Evolutionary conservation across 306 rosid genomes (phyloP), one percentile per base, ranked within the genome.

Genomic region (Cicer pinnatifidum): DNA sequence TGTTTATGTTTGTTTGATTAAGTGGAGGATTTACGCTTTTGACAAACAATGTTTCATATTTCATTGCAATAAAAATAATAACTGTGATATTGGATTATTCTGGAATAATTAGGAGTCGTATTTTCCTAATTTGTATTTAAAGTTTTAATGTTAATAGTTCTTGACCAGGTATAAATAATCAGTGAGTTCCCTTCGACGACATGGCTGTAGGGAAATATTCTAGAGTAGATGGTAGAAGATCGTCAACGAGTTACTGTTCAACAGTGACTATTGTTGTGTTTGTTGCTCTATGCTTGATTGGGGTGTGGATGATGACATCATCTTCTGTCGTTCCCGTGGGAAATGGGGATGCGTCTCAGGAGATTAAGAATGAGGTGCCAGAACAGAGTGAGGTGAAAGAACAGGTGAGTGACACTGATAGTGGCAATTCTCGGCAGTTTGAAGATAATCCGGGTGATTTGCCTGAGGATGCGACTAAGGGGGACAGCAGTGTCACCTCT

Each of bases 271-370:
- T 91, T 76, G 97, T 88, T 20, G 91, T 86, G 79, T 88, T 94
- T 75, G 99, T 94, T 79, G 97, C 92, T 5, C 78, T 94, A 53
- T 86, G 95, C 56, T 86, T 94, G 88, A 92, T 87, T 47, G 99
- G 97, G 40, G 89, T 91, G 75, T 94, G 99, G 99, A 82, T 94
- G 95, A 84, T 94, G 92, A 91, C 95, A 23, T 94, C 99, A 0
- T 91, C 97, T 38, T 88, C 96, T 11, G 91, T 87, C 28, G 97
- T 89, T 69, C 92, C 96, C 0, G 84, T 39, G 71, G 87, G 74
- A 71, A 88, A 82, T 59, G 84, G 70, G 6, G 99, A 87, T 11
- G 87, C 80, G 51, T 58, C 89, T 52, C 81, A 60, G 84, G 96
- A 88, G 88, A 89, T 54, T 62, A 89, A 89, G 82, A 75, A 75